Conservation (phyloP, 129 eudicot genomes). For the Lonicera japonica region DNA sequence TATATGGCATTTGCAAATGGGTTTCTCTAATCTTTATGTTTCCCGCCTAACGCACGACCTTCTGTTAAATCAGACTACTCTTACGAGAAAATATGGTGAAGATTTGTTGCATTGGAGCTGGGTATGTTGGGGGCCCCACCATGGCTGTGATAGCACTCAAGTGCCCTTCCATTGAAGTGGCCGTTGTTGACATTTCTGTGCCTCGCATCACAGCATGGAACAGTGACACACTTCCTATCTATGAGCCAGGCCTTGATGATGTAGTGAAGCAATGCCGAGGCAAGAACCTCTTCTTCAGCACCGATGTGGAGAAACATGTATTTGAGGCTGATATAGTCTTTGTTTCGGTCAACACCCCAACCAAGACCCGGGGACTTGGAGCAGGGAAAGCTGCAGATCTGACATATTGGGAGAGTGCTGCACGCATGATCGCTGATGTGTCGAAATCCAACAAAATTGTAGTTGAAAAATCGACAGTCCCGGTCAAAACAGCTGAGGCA, state of each 20-base stretch:
- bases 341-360: conserved; percentile 85
- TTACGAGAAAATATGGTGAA: conserved; percentile 58
- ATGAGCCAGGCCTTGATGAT: conserved; percentile 89
- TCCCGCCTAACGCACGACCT: background rate
- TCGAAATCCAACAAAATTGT: conserved; percentile 84
- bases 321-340: conserved; percentile 82
- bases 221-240: conserved; percentile 75
- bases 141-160: conserved; percentile 91
- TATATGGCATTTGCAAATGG: background rate
- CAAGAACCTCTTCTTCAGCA: conserved; percentile 79
- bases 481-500: conserved; percentile 87
- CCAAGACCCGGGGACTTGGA: conserved; percentile 86
- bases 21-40: background rate
- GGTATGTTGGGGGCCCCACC: conserved; percentile 91
- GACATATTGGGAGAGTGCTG: conserved; percentile 91
- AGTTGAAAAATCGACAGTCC: conserved; percentile 86
- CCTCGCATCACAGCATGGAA: conserved; percentile 93
- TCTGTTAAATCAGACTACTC: conserved; percentile 8
- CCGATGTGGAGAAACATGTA: conserved; percentile 82
- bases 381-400: conserved; percentile 90
- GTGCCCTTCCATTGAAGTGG: conserved; percentile 74
- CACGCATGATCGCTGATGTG: conserved; percentile 91
- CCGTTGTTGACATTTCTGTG: conserved; percentile 69
- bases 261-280: conserved; percentile 89
- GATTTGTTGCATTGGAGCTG: conserved; percentile 95